Evolutionary conservation across 2,329 filamentous ascomycete genomes (phyloP), one percentile per base, ranked within the genome.

Genomic region (Ramularia endophylla): DNA sequence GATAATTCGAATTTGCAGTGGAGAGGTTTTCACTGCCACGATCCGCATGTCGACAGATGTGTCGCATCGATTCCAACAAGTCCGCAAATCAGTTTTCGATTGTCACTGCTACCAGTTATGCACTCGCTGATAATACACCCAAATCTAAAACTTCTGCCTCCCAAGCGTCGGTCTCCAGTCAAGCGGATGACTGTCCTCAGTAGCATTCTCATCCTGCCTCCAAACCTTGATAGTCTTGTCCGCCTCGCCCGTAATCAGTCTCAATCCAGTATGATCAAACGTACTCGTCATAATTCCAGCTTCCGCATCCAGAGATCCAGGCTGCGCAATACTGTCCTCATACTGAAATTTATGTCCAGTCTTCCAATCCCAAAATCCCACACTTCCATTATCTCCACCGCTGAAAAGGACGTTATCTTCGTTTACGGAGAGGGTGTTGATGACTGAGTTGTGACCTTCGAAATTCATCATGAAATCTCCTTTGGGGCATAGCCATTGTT

Each of bases 391-490:
- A 60, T 98, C 92, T 34, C 83, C 90, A 42, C 92, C 92, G 2
- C 88, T 92, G 65, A 98, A 95, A 44, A 98, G 68, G 12, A 97
- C 87, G 56, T 95, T 92, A 62, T 95, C 87, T 57, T 94, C 86
- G 63, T 98, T 98, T 22, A 92, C 88, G 31, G 87, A 78, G 33
- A 98, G 70, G 0, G 88, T 88, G 67, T 98, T 98, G 70, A 98
- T 90, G 62, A 98, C 94, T 46, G 87, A 80, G 58, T 95, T 95
- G 60, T 97, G 90, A 4, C 90, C 90, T 31, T 95, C 87, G 58
- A 97, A 97, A 62, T 97, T 97, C 65, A 95, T 89, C 92, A 98
- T 98, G 62, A 98, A 97, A 12, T 87, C 87, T 27, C 90, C 94
- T 62, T 95, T 88, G 1, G 94, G 94, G 54, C 89, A 97, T 65